A percentile compares a stretch with the other conserved stretches of the same genome.
These are phyloP conservation scores for Favolaschia claudopus DNA, from an alignment of 768 basidiomycete species.

Conservation along the genomic window DNA sequence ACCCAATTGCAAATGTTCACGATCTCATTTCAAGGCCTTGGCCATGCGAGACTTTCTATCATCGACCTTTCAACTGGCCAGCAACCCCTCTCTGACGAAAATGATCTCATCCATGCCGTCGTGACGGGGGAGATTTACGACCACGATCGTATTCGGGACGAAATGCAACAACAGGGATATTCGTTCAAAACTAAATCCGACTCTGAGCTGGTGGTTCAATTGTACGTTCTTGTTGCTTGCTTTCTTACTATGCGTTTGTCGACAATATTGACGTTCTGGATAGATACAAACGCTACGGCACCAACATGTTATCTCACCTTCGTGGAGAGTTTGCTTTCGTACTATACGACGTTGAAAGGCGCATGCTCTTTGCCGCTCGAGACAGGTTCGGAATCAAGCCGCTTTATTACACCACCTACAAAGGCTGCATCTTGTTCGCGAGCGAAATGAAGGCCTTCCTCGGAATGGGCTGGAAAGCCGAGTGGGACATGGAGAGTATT, in stretches of 20 bases:
- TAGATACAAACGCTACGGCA: constrained; percentile 18
- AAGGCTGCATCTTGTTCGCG: constrained; percentile 10
- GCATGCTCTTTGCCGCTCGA: constrained; percentile 17
- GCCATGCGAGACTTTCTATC: constrained; percentile 19
- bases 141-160: constrained; percentile 17
- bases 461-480: constrained; percentile 16
- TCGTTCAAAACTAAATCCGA: constrained; percentile 22
- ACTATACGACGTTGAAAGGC: constrained; percentile 11
- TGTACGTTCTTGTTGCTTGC: neutral
- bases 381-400: constrained; percentile 29
- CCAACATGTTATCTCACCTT: constrained; percentile 4
- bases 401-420: constrained; percentile 13
- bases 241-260: too few species aligned
- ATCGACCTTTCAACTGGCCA: constrained; percentile 21
- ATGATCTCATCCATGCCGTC: constrained; percentile 8
- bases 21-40: constrained; percentile 12
- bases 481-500: constrained; percentile 26
- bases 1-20: too few species aligned
- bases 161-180: constrained; percentile 15
- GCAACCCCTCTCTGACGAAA: constrained; percentile 18
- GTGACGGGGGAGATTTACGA: constrained; percentile 25
- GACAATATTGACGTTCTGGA: too few species aligned
- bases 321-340: constrained; percentile 29
- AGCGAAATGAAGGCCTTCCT: constrained; percentile 25
- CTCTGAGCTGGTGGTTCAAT: constrained; percentile 19